A percentile compares a stretch with the other conserved stretches of the same genome.
phyloP scores from a whole-genome alignment of 495 filamentous ascomycete species.

The Talaromyces thailandensis region DNA sequence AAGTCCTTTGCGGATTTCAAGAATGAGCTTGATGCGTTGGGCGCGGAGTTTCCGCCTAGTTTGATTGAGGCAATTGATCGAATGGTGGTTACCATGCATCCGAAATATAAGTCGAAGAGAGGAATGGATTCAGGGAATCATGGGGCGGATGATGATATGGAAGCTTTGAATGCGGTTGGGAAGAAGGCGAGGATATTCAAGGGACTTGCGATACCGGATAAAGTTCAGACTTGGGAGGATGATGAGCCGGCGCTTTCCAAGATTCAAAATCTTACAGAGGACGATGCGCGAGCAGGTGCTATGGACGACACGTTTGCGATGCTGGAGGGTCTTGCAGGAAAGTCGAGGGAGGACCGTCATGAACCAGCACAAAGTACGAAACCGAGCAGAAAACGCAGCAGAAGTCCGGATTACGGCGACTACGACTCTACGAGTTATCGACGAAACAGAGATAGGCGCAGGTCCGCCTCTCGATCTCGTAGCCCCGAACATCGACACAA shows the following conservation, averaged over 20 bases:
- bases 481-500: constrained; percentile 34
- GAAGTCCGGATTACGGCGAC: constrained; percentile 61
- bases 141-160: constrained; percentile 19
- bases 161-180: constrained; percentile 39
- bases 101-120: constrained; percentile 57
- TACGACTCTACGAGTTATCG: constrained; percentile 38
- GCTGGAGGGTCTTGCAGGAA: constrained; percentile 76
- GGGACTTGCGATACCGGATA: constrained; percentile 82
- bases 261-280: constrained; percentile 15
- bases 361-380: constrained; percentile 16
- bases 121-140: constrained; percentile 23
- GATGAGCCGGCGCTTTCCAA: constrained; percentile 23
- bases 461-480: constrained; percentile 48
- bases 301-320: constrained; percentile 93
- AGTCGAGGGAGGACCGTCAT: constrained; percentile 40
- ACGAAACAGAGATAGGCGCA: constrained; percentile 41
- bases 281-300: constrained; percentile 40
- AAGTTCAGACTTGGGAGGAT: constrained; percentile 50
- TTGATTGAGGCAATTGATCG: constrained; percentile 88
- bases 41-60: constrained; percentile 81
- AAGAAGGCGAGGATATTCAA: constrained; percentile 75
- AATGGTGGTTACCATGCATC: constrained; percentile 81
- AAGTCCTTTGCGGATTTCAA: constrained; percentile 58
- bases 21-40: constrained; percentile 60
- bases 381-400: constrained; percentile 54